phyloP scores from a whole-genome alignment of 306 rosid genomes.

The Ormosia semicastrata region DNA sequence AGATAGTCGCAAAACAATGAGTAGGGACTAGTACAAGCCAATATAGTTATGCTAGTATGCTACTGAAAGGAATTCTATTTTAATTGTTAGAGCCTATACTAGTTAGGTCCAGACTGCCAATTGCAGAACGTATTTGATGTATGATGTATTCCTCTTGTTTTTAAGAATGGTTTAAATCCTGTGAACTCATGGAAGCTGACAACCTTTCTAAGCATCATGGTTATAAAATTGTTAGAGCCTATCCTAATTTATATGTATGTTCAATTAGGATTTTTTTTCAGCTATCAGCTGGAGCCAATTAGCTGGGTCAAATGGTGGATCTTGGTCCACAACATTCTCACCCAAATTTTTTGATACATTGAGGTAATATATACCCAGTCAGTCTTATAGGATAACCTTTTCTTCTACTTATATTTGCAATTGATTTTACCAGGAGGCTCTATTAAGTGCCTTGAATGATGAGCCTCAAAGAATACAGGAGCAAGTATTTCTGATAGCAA shows the following conservation, averaged over 20 bases:
- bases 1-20: background rate
- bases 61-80: background rate
- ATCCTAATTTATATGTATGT: too few species aligned
- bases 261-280: too few species aligned
- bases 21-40: background rate
- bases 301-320: too few species aligned
- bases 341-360: too few species aligned
- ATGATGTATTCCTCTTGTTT: background rate
- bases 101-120: background rate
- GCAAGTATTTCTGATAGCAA: too few species aligned
- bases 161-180: background rate
- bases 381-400: constrained; percentile 8
- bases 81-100: background rate
- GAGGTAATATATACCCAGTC: too few species aligned
- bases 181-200: background rate
- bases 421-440: constrained; percentile 70
- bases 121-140: background rate
- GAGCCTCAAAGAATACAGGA: constrained; percentile 95
- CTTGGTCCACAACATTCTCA: too few species aligned
- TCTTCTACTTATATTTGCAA: constrained; percentile 21
- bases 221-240: too few species aligned
- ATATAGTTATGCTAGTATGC: background rate
- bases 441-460: constrained; percentile 80
- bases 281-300: too few species aligned
- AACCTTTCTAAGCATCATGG: background rate